Evolutionary conservation across 805 yeast species (phyloP).

Genomic region (Lachancea mirantina): DNA sequence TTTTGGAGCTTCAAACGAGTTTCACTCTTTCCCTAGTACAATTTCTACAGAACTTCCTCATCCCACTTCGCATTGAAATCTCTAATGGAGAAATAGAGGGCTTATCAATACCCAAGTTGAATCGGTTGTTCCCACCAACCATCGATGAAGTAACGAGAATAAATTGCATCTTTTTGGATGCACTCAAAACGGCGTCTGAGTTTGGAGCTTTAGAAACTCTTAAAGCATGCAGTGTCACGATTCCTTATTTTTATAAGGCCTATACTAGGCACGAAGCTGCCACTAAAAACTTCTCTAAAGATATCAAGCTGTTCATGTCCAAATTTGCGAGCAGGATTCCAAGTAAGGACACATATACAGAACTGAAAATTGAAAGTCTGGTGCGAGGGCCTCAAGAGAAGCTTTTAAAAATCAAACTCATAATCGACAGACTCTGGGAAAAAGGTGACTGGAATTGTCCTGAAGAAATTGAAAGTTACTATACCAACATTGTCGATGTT

Average conservation of each 20-base stretch:
- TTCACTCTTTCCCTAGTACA: slow-evolving; percentile 66
- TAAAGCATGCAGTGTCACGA: slow-evolving; percentile 70
- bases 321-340: slow-evolving; percentile 28
- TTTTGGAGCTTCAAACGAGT: slow-evolving; percentile 64
- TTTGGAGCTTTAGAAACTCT: slow-evolving; percentile 71
- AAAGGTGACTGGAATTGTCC: slow-evolving; percentile 42
- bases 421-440: slow-evolving; percentile 53
- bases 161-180: slow-evolving; percentile 75
- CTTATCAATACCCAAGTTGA: slow-evolving; percentile 57
- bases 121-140: slow-evolving; percentile 86
- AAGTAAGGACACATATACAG: slow-evolving; percentile 34
- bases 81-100: slow-evolving; percentile 46
- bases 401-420: slow-evolving; percentile 60
- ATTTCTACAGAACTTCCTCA: slow-evolving; percentile 68
- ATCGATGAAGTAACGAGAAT: slow-evolving; percentile 89
- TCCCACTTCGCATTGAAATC: slow-evolving; percentile 69
- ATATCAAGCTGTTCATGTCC: slow-evolving; percentile 38
- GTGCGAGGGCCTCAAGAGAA: slow-evolving; percentile 62
- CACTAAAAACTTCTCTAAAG: slow-evolving; percentile 51
- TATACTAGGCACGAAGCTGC: slow-evolving; percentile 94
- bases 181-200: slow-evolving; percentile 57
- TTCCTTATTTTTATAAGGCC: slow-evolving; percentile 89
- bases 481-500: slow-evolving; percentile 50
- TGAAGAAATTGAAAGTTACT: slow-evolving; percentile 34
- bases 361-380: slow-evolving; percentile 50